Percentiles rank a stretch among this genome's conserved stretches.
phyloP scores from a whole-genome alignment of 75 land plant species.

The Azolla pinnata region DNA sequence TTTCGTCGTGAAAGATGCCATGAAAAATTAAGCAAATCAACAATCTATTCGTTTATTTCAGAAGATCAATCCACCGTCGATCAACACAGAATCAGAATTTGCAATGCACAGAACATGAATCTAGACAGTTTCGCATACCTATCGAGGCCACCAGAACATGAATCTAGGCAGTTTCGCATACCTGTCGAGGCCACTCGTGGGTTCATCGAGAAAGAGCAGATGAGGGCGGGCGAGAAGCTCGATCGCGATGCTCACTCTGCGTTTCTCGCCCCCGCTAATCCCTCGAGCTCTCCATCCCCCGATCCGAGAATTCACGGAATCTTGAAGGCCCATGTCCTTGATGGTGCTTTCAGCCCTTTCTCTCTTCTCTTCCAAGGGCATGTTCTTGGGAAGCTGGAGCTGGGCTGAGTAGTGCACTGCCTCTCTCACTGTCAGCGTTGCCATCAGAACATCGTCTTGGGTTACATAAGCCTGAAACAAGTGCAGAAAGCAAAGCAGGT shows the following conservation, averaged over 20 bases:
- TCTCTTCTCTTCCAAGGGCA: constrained; percentile 31
- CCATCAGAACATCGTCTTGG: constrained; percentile 54
- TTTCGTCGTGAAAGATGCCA: too few relatives aligned
- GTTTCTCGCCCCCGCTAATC: constrained; percentile 61
- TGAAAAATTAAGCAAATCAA: too few relatives aligned
- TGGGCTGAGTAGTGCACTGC: constrained; percentile 56
- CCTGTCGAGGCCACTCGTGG: constrained; percentile 59
- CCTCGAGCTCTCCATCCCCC: constrained; percentile 52
- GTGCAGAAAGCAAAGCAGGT: too few relatives aligned
- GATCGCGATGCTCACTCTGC: constrained; percentile 53
- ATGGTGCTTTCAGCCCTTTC: constrained; percentile 37
- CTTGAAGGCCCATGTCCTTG: constrained; percentile 53
- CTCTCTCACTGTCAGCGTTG: constrained; percentile 52
- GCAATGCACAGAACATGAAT: too few relatives aligned
- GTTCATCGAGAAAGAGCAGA: constrained; percentile 63
- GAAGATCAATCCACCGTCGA: too few relatives aligned
- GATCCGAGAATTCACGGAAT: constrained; percentile 28
- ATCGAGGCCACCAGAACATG: constrained; percentile 65
- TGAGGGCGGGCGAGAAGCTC: constrained; percentile 46
- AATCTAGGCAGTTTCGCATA: too few relatives aligned
- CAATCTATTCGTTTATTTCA: too few relatives aligned
- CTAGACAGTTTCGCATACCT: too few relatives aligned
- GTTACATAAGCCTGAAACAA: constrained; percentile 86
- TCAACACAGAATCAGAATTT: too few relatives aligned
- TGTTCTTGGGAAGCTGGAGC: constrained; percentile 44